A percentile compares a stretch with the other conserved stretches of the same genome.
These are phyloP conservation scores for Torrubiellomyces zombiae DNA, from an alignment of 2,329 filamentous ascomycete genomes.

Conservation along the genomic window DNA sequence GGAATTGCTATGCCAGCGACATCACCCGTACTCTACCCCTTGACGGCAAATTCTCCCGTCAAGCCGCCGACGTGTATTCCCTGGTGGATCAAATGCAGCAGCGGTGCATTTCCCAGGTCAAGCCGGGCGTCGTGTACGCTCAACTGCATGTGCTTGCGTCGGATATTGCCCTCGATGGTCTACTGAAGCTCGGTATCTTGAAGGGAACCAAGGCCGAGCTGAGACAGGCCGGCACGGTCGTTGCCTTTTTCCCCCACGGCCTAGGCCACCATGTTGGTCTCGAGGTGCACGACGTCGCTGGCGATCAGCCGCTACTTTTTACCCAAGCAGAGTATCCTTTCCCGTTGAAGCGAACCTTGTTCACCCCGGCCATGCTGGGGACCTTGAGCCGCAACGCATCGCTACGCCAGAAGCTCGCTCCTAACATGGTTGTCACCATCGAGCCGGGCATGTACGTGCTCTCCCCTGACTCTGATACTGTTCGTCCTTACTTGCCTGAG, in stretches of 20 bases:
- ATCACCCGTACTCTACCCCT: constrained; percentile 80
- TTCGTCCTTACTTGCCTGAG: neutral
- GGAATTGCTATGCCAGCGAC: constrained; percentile 71
- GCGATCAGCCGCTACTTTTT: constrained; percentile 14
- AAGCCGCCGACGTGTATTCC: constrained; percentile 57
- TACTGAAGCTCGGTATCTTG: constrained; percentile 58
- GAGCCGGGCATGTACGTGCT: constrained; percentile 53
- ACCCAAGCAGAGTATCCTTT: too few species aligned
- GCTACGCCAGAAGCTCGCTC: constrained; percentile 27
- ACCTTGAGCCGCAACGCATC: too few species aligned
- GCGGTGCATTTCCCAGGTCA: constrained; percentile 51
- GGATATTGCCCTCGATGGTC: constrained; percentile 51
- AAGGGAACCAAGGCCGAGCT: constrained; percentile 43
- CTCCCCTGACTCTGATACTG: neutral
- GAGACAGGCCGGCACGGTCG: constrained; percentile 32
- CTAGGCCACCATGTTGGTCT: constrained; percentile 49
- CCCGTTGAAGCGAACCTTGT: constrained; percentile 25
- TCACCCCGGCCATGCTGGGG: constrained; percentile 19
- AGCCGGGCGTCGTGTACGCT: constrained; percentile 53
- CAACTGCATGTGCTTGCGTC: constrained; percentile 60
- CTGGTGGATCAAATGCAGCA: constrained; percentile 71
- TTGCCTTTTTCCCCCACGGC: constrained; percentile 51
- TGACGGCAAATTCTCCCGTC: constrained; percentile 46
- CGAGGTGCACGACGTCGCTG: constrained; percentile 44
- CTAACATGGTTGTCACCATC: constrained; percentile 58